Evolutionary conservation across 805 yeast genomes (phyloP), one percentile per base, ranked within the genome.

Genomic region (Barnettozyma wickerhamii): DNA sequence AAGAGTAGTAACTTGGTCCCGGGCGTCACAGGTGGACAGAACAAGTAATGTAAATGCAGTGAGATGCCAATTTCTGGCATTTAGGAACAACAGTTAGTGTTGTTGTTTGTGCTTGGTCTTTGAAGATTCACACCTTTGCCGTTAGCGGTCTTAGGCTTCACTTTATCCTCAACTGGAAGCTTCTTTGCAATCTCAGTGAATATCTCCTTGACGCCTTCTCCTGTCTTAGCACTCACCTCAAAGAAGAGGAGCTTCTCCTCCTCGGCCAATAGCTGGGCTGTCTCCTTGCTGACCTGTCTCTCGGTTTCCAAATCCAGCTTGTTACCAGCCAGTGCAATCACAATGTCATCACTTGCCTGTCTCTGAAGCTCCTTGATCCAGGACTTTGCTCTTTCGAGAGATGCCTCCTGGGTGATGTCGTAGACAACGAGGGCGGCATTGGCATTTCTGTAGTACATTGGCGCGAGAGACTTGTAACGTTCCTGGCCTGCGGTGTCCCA

Each of bases 401-500:
- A 81, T 0, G 79, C 66, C 30, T 73, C 74, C 48, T 76, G 79
- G 2, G 90, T 81, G 40, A 84, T 77, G 58, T 84, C 95, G 55
- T 78, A 84, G 3, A 84, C 91, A 14, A 86, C 82, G 30, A 84
- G 62, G 0, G 95, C 93, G 27, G 87, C 84, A 59, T 84, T 83
- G 20, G 90, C 84, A 54, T 82, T 82, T 50, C 95, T 62, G 59
- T 84, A 84, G 62, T 85, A 84, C 81, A 85, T 80, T 14, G 95
- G 93, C 0, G 93, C 89, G 47, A 84, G 63, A 15, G 87, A 80
- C 55, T 83, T 85, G 66, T 85, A 85, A 37, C 95, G 69, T 58
- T 84, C 95, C 59, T 84, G 99, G 19, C 99, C 99, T 0, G 99
- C 99, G 12, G 99, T 91, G 59, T 91, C 99, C 73, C 77, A 72